Evolutionary conservation across 2,329 filamentous ascomycete genomes (phyloP).

Genomic region (Clonostachys byssicola): DNA sequence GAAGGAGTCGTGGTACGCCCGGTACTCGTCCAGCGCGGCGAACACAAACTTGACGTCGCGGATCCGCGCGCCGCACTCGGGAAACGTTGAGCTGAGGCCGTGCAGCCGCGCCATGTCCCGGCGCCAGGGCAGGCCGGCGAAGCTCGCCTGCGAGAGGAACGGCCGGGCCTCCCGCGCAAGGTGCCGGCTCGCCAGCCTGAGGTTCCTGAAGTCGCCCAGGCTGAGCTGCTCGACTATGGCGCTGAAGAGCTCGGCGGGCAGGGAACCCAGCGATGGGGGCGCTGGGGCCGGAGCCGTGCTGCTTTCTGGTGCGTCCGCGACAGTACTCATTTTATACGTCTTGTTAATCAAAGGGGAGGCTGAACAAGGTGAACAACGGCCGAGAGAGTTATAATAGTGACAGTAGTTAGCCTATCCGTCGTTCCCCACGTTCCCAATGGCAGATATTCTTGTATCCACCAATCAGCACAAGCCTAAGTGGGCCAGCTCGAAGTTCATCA

Average conservation of each 20-base stretch:
- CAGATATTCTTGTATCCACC: no score
- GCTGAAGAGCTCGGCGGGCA: constrained; percentile 33
- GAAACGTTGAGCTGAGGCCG: constrained; percentile 31
- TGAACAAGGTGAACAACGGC: no score
- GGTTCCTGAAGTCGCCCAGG: constrained; percentile 25
- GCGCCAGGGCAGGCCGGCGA: constrained; percentile 37
- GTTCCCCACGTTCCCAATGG: no score
- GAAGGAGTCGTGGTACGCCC: constrained; percentile 25
- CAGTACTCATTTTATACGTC: no score
- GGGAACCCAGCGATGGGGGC: constrained; percentile 1
- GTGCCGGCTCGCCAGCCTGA: constrained; percentile 31
- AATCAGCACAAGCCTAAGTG: no score
- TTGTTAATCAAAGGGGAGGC: no score
- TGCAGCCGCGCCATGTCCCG: constrained; percentile 38
- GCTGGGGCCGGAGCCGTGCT: no score
- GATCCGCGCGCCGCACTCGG: constrained; percentile 34
- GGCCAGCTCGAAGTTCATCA: no score
- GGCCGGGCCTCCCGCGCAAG: constrained; percentile 36
- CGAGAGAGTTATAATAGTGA: no score
- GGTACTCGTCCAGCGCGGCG: constrained; percentile 32
- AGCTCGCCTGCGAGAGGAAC: constrained; percentile 32
- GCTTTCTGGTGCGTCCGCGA: no score
- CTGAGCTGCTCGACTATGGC: constrained; percentile 37
- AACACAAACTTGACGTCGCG: constrained; percentile 39
- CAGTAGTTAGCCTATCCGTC: no score